Evolutionary conservation across 2,329 filamentous ascomycete genomes (phyloP), one percentile per base, ranked within the genome.

Genomic region (Botrytis fabae): DNA sequence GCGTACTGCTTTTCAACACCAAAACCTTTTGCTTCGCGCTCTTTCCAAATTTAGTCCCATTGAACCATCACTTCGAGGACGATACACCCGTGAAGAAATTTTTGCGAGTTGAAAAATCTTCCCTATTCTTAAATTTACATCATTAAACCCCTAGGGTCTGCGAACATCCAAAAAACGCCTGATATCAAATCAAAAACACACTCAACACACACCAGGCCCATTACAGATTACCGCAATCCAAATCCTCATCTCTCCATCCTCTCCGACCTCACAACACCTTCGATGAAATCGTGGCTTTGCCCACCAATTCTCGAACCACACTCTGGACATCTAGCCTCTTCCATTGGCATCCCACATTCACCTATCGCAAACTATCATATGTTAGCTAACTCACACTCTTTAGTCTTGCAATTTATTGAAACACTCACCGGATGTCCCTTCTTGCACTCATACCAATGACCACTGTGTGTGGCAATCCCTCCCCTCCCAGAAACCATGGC

Each of bases 261-360:
- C 0, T 44, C 73, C 0, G 87, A 88, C 40, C 79, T 82, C 7
- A 79, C 82, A 2, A 90, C 88, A 0, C 90, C 90, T 12, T 79
- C 82, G 0, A 82, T 85, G 9, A 85, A 73, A 5, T 4, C 66
- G 78, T 92, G 89, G 38, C 84, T 10, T 60, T 77, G 78, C 0
- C 91, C 90, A 1, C 90, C 90, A 42, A 93, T 85, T 0, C 79
- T 74, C 0, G 84, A 84, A 0, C 84, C 85, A 75, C 91, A 93
- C 74, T 92, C 86, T 0, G 90, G 89, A 75, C 91, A 93, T 0
- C 80, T 80, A 1, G 89, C 85, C 35, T 77, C 62, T 78, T 93
- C 74, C 88, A 91, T 91, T 0, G 90, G 87, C 85, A 89, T 87
- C 0, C 90, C 90, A 75, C 90, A 92, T 73, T 92, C 88, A 0